Evolutionary conservation across 2,329 filamentous ascomycete species (phyloP), one percentile per base, ranked within the genome.

Genomic region (Aureobasidium pullulans): DNA sequence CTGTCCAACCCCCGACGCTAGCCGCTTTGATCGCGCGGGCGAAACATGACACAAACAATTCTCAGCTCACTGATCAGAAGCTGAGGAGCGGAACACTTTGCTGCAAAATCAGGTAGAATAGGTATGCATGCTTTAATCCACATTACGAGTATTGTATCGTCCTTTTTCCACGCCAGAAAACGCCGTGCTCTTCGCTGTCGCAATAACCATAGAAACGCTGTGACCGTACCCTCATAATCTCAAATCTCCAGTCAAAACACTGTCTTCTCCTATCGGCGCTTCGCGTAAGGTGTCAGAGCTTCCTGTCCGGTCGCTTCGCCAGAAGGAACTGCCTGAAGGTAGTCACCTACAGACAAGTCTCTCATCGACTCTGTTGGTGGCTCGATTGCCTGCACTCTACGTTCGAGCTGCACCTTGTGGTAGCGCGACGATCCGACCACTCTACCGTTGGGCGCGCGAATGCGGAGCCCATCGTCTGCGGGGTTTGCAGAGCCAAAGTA

Each of bases 401-500:
- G 52, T 29, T 53, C 29, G 15, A 50, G 39, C 32, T 59, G 47
- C 40, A 50, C 57, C 19, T 48, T 47, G 40, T 52, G 47, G 16
- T 23, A 36, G 19, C 48, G 64, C 13, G 65, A 67, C 7, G 63
- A 58, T 6, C 65, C 66, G 42, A 62, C 53, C 13, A 67, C 57
- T 10, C 61, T 60, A 4, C 65, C 64, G 11, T 54, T 56, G 16
- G 64, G 64, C 32, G 66, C 42, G 28, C 56, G 57, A 10, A 64
- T 63, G 15, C 62, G 50, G 23, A 68, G 46, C 1, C 67, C 67
- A 53, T 68, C 59, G 34, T 66, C 61, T 40, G 34, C 53, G 8
- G 64, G 62, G 50, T 66, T 57, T 10, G 59, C 49, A 8, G 52
- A 62, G 8, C 64, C 67, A 40, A 72, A 65, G 54, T 70, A 64